Conservation (phyloP, 441 rosid genomes). For the Erodium trifolium region DNA sequence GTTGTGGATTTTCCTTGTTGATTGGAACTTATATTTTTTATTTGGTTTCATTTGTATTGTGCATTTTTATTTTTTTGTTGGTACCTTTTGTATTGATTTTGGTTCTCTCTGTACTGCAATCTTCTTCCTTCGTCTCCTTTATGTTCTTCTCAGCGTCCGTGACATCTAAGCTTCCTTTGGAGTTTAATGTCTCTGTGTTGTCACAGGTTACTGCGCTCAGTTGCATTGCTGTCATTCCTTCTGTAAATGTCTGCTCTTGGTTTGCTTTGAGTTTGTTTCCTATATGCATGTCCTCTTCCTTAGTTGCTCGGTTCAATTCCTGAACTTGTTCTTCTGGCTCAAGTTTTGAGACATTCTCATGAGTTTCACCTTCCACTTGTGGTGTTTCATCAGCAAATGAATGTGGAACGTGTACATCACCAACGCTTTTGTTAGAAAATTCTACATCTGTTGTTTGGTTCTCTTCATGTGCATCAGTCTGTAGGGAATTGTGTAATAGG, state of each 20-base stretch:
- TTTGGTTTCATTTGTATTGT: neutral
- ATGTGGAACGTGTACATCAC: conserved; percentile 17
- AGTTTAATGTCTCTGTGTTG: conserved; percentile 14
- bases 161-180: conserved; percentile 16
- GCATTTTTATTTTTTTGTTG: neutral
- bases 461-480: conserved; percentile 18
- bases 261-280: conserved; percentile 20
- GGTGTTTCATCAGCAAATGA: conserved; percentile 17
- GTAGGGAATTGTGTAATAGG: conserved; percentile 21
- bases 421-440: conserved; percentile 10
- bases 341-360: conserved; percentile 11
- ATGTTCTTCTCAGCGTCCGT: conserved; percentile 15
- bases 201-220: conserved; percentile 20
- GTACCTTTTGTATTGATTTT: conserved; percentile 17
- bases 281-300: conserved; percentile 18
- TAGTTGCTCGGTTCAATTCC: conserved; percentile 19
- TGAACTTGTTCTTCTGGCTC: conserved; percentile 23
- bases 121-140: conserved; percentile 21
- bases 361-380: conserved; percentile 13
- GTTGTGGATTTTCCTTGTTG: neutral
- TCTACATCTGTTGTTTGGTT: conserved; percentile 18
- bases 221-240: conserved; percentile 16
- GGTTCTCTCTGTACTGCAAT: conserved; percentile 12
- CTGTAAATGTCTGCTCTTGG: conserved; percentile 16
- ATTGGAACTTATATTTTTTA: neutral